These are phyloP conservation scores for Imleria badia DNA, from an alignment of 768 basidiomycete genomes.

Conservation along the genomic window DNA sequence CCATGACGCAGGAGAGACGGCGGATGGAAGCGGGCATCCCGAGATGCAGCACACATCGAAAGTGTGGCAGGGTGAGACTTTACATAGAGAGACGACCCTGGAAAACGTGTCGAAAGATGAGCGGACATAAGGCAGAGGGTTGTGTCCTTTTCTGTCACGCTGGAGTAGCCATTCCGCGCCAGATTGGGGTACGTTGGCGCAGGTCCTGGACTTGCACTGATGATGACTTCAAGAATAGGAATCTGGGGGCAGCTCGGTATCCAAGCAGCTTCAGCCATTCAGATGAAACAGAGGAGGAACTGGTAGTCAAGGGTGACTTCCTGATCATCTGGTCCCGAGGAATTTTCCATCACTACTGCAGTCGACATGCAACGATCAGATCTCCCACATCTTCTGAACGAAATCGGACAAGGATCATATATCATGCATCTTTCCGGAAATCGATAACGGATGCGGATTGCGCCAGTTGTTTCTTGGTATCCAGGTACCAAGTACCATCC, in stretches of 20 bases:
- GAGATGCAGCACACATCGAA: neutral
- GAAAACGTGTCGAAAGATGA: neutral
- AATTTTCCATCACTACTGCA: too few relatives aligned
- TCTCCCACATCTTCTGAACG: too few relatives aligned
- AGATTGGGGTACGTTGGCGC: neutral
- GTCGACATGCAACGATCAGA: too few relatives aligned
- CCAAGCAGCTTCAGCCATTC: neutral
- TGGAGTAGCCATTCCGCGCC: neutral
- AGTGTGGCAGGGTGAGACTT: neutral
- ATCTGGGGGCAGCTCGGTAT: neutral
- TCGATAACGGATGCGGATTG: too few relatives aligned
- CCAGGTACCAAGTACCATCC: too few relatives aligned
- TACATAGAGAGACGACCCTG: neutral
- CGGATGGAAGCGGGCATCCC: neutral
- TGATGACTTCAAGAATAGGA: neutral
- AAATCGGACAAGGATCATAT: too few relatives aligned
- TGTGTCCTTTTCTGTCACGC: neutral
- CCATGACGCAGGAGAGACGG: conserved; percentile 15
- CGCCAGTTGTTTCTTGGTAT: too few relatives aligned
- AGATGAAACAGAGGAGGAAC: too few relatives aligned
- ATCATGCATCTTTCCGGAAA: too few relatives aligned
- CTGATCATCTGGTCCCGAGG: too few relatives aligned
- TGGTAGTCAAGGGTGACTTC: too few relatives aligned
- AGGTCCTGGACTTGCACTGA: neutral
- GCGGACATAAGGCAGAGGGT: neutral